A percentile compares a stretch with the other conserved stretches of the same genome.
Evolutionary conservation across 192 early-diverging fungal species (phyloP).

Genomic region (Diversispora eburnea): DNA sequence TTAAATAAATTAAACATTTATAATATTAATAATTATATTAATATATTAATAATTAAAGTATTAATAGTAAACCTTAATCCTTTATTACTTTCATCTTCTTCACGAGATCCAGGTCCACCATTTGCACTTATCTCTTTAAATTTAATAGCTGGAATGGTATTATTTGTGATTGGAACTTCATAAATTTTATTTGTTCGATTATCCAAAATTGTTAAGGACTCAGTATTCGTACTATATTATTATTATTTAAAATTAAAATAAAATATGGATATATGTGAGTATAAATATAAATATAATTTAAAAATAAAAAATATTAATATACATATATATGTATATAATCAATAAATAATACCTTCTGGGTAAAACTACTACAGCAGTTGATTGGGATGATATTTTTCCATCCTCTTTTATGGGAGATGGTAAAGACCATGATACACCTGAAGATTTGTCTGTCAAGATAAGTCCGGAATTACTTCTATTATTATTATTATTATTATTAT

Average conservation of each 20-base stretch:
- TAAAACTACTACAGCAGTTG: constrained; percentile 16
- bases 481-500: background rate
- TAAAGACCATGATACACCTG: constrained; percentile 3
- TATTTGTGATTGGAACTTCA: constrained; percentile 50
- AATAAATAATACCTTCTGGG: constrained; percentile 17
- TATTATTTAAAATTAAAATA: background rate
- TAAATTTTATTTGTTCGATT: constrained; percentile 63
- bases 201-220: constrained; percentile 59
- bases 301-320: background rate
- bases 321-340: background rate
- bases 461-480: background rate
- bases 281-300: background rate
- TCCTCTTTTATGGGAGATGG: background rate
- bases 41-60: background rate
- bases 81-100: constrained; percentile 27
- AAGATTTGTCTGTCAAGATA: constrained; percentile 14
- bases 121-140: constrained; percentile 36
- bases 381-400: background rate
- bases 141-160: constrained; percentile 39
- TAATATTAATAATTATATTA: no score
- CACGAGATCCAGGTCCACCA: constrained; percentile 12
- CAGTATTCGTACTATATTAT: constrained; percentile 33
- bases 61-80: constrained; percentile 22
- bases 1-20: background rate
- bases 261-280: background rate